Base-by-base conservation (phyloP, 108 stramenopile species). In the Cyclotella distinguenda region DNA sequence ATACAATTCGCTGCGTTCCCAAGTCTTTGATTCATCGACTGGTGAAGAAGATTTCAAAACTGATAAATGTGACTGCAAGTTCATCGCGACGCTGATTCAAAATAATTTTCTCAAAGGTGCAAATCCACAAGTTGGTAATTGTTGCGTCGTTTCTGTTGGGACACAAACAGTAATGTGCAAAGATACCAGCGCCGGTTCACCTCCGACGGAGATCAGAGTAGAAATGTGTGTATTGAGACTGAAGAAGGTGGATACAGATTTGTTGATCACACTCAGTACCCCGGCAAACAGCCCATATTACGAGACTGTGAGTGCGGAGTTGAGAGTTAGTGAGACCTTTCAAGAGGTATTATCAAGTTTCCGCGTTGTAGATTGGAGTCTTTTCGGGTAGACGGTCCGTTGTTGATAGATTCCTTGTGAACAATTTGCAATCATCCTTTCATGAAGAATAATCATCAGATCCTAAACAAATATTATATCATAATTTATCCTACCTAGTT, bases 181-280 rank as follows among this genome's bases (percentile, higher is more conserved):
- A 62, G 36, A 50, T 42, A 39, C 51, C 2, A 11, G 22, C 8
- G 48, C 19, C 7, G 8, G 31, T 32, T 40, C 39, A 8, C 16
- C 33, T 42, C 30, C 44, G 1, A 45, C 55, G 23, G 54, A 66
- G 27, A 57, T 87, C 1, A 61, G 79, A n/a, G 38, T 84, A 7
- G 80, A 80, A 48, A 48, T 86, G 26, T 84, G 82, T 62, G 82
- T 82, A 5, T 60, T 90, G 33, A 77, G 89, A 55, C 64, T 90
- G 31, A 39, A 57, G 13, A 33, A 54, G 25, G 84, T 84, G 3
- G 69, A 70, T 9, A 84, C 86, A 10, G 89, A 90, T 60, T 56
- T 90, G n/a, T 53, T 90, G 46, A 66, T 90, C 6, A 86, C 86
- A 16, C 30, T 90, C 4, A 82, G 84, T 22, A 68, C 39, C 12